Conservation (phyloP, 805 yeast genomes). For the Candida taoyuanica region DNA sequence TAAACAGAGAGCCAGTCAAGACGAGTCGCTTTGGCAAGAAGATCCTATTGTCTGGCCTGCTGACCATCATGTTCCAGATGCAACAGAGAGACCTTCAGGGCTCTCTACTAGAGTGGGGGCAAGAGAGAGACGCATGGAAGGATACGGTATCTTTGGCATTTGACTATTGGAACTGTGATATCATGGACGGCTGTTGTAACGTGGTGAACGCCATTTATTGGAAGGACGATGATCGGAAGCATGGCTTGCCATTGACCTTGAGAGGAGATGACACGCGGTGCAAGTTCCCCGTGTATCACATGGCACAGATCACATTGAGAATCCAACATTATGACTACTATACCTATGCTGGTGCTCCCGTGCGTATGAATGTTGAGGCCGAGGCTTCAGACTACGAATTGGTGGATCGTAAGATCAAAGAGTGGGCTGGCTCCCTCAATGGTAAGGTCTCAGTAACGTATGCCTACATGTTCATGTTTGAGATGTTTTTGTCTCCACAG, state of each 20-base stretch:
- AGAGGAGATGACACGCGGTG: conserved; percentile 44
- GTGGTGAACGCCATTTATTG: conserved; percentile 21
- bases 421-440: conserved; percentile 44
- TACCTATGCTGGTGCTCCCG: conserved; percentile 77
- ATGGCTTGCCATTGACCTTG: conserved; percentile 20
- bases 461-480: conserved; percentile 56
- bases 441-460: conserved; percentile 55
- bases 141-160: conserved; percentile 64
- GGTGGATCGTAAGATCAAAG: conserved; percentile 44
- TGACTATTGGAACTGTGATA: conserved; percentile 61
- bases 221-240: conserved; percentile 15
- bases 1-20: conserved; percentile 44
- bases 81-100: conserved; percentile 67
- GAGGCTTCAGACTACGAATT: conserved; percentile 45
- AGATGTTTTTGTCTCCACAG: conserved; percentile 54
- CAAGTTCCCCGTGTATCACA: conserved; percentile 63
- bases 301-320: conserved; percentile 67
- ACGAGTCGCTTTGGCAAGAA: conserved; percentile 60
- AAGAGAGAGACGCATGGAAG: conserved; percentile 54
- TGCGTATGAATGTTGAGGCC: conserved; percentile 67
- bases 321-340: conserved; percentile 76
- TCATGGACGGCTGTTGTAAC: conserved; percentile 31
- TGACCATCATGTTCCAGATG: conserved; percentile 65
- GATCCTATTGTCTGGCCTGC: conserved; percentile 60
- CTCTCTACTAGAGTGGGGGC: conserved; percentile 40